Base-by-base conservation (phyloP, 2,329 filamentous ascomycete genomes). In the Diaporthe citriasiana region DNA sequence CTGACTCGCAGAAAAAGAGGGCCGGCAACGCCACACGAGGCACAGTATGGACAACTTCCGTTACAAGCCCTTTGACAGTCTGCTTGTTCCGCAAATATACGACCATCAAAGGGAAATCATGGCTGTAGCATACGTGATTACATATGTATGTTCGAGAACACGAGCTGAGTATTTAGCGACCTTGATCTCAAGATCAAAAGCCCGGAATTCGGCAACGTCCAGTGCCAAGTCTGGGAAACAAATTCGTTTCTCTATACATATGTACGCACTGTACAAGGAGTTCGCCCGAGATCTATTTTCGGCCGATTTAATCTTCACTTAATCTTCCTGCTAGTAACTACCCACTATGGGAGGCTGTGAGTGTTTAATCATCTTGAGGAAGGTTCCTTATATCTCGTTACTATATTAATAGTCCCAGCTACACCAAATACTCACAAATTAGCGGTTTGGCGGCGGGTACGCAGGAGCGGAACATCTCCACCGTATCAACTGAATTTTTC, bases 1-100 rank as follows among this genome's bases (percentile, higher is more conserved):
- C 63, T 66, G 63, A 66, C 63, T 66, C 63, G 63, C 33, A 51
- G 45, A 6, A 50, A 47, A 35, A 50, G 45, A 66, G 63, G 45
- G 30, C 63, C 63, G 8, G 22, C 22, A 51, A 51, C 38, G 22
- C 19, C 13, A 30, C 42, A 0, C 1, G 1, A 33, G 27, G 42
- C 42, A 66, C 60, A 51, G 42, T 50, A 50, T 51, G 22, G 27
- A 25, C 19, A 35, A 4, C 5, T 50, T 50, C 27, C 25, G 27
- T 66, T 27, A 27, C 8, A 25, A 47, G 13, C 15, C 60, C 9
- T 15, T 35, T 35, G 6, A 22, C 30, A 35, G 27, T 50, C 42
- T 15, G 12, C 22, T 5, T 15, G 30, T 35, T 15, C 12, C 42
- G 30, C 22, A 17, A 35, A 38, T 19, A 13, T 9, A 7, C 25